These are phyloP conservation scores for Arabidopsis suecica DNA, from an alignment of 345 rosid species.

Conservation along the genomic window DNA sequence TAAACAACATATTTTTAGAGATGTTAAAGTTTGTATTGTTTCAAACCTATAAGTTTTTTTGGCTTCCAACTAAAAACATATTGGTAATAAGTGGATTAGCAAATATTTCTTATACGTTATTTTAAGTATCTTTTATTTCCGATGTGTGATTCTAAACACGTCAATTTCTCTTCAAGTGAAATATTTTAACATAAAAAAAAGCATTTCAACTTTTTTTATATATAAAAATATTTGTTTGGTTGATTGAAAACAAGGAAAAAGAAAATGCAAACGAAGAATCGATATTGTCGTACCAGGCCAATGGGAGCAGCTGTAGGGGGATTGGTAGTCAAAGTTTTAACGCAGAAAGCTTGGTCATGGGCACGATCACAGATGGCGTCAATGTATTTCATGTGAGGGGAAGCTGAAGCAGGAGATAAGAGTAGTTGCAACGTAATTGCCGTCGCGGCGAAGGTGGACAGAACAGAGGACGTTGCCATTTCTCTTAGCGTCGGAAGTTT, in stretches of 20 bases:
- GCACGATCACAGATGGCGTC: conserved; percentile 41
- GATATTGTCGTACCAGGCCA: conserved; percentile 24
- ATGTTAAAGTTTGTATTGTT: neutral
- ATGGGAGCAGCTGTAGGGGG: conserved; percentile 40
- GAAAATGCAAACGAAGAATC: neutral
- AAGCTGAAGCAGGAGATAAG: conserved; percentile 30
- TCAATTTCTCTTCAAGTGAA: too few relatives aligned
- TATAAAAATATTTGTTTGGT: neutral
- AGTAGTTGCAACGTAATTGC: conserved; percentile 38
- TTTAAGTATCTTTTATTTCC: too few relatives aligned
- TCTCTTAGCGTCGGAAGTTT: conserved; percentile 20
- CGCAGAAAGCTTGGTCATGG: conserved; percentile 35
- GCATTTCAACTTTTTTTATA: neutral
- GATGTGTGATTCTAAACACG: too few relatives aligned
- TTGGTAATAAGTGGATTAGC: too few relatives aligned
- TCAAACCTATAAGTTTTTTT: neutral
- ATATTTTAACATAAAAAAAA: neutral
- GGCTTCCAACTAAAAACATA: neutral
- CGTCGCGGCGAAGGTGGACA: conserved; percentile 24
- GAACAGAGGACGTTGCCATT: conserved; percentile 31
- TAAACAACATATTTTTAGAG: neutral
- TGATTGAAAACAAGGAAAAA: neutral
- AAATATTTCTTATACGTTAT: too few relatives aligned
- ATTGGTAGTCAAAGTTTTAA: conserved; percentile 30
- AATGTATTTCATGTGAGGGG: conserved; percentile 42